A percentile compares a stretch with the other conserved stretches of the same genome.
Conservation (phyloP, 2,329 filamentous ascomycete species). For the Aspergillus ochraceus region DNA sequence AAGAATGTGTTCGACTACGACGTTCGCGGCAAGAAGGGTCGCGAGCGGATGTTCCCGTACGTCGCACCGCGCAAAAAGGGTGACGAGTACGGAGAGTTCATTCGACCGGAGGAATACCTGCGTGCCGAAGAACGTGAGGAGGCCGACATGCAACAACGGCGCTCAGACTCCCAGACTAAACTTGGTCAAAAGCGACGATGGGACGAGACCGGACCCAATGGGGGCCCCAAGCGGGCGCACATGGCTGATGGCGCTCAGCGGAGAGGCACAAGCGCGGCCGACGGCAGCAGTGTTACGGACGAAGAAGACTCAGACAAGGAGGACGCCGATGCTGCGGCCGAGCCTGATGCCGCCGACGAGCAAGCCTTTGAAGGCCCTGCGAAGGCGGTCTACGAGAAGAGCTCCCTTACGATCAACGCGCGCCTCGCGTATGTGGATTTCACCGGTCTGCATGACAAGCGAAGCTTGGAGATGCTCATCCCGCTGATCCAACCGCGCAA, state of each 20-base stretch:
- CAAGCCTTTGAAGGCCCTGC: slow-evolving; percentile 64
- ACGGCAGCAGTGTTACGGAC: slow-evolving; percentile 47
- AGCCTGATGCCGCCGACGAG: slow-evolving; percentile 55
- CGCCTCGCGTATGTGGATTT: slow-evolving; percentile 89
- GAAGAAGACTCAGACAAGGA: slow-evolving; percentile 59
- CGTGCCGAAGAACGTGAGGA: slow-evolving; percentile 88
- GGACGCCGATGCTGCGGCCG: slow-evolving; percentile 58
- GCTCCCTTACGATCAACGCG: slow-evolving; percentile 67
- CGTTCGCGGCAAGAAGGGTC: slow-evolving; percentile 83
- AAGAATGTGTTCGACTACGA: slow-evolving; percentile 94
- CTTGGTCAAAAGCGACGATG: slow-evolving; percentile 93
- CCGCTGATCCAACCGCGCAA: slow-evolving; percentile 93
- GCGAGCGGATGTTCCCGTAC: slow-evolving; percentile 89
- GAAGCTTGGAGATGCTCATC: slow-evolving; percentile 90
- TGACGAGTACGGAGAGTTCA: slow-evolving; percentile 92
- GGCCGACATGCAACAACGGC: slow-evolving; percentile 62
- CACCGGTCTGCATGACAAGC: slow-evolving; percentile 86
- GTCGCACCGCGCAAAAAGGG: slow-evolving; percentile 74
- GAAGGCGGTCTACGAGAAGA: slow-evolving; percentile 67
- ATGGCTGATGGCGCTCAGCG: slow-evolving; percentile 33
- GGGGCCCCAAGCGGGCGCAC: slow-evolving; percentile 62
- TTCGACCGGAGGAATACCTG: slow-evolving; percentile 90
- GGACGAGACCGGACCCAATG: slow-evolving; percentile 65
- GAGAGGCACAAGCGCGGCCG: slow-evolving; percentile 48
- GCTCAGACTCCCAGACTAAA: slow-evolving; percentile 57